These are phyloP conservation scores for Chrysoporthe austroafricana DNA, from an alignment of 2,329 filamentous ascomycete genomes.

Conservation along the genomic window DNA sequence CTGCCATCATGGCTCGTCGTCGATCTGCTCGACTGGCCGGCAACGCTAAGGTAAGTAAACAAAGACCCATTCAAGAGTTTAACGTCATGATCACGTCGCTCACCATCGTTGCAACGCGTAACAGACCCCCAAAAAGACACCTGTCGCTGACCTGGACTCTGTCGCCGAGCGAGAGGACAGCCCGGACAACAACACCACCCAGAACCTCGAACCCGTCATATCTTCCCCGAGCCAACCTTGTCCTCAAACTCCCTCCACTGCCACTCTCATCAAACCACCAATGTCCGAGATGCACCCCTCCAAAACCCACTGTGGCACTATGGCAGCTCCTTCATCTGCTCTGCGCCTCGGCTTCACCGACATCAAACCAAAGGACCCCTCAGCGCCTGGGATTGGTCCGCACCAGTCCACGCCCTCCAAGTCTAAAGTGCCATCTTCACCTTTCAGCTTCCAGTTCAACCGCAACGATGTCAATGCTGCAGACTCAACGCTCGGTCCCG, in stretches of 20 bases:
- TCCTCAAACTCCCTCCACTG: slow-evolving; percentile 63
- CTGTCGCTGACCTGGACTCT: slow-evolving; percentile 40
- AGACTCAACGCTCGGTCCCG: slow-evolving; percentile 61
- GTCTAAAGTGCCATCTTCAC: slow-evolving; percentile 54
- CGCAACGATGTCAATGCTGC: slow-evolving; percentile 42
- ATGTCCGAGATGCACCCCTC: slow-evolving; percentile 90
- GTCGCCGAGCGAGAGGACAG: slow-evolving; percentile 50
- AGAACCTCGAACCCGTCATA: slow-evolving; percentile 38
- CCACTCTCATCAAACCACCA: slow-evolving; percentile 69
- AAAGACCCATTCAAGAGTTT: slow-evolving; percentile 14
- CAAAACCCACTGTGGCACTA: slow-evolving; percentile 71
- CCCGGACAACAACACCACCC: slow-evolving; percentile 35
- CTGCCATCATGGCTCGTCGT: slow-evolving; percentile 27
- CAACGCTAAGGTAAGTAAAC: slow-evolving; percentile 26
- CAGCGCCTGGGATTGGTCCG: slow-evolving; percentile 37
- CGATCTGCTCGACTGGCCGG: slow-evolving; percentile 30
- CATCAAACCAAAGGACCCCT: slow-evolving; percentile 62
- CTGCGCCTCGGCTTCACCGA: slow-evolving; percentile 82
- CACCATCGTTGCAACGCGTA: slow-evolving; percentile 20
- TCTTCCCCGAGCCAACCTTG: slow-evolving; percentile 40
- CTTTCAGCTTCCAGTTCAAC: slow-evolving; percentile 68
- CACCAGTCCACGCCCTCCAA: slow-evolving; percentile 69
- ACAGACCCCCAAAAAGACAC: slow-evolving; percentile 32
- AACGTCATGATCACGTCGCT: slow-evolving; percentile 12
- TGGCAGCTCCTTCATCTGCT: slow-evolving; percentile 77